A percentile compares a stretch with the other conserved stretches of the same genome.
Conservation (phyloP, 768 basidiomycete genomes). For the Daedaleopsis sinensis region DNA sequence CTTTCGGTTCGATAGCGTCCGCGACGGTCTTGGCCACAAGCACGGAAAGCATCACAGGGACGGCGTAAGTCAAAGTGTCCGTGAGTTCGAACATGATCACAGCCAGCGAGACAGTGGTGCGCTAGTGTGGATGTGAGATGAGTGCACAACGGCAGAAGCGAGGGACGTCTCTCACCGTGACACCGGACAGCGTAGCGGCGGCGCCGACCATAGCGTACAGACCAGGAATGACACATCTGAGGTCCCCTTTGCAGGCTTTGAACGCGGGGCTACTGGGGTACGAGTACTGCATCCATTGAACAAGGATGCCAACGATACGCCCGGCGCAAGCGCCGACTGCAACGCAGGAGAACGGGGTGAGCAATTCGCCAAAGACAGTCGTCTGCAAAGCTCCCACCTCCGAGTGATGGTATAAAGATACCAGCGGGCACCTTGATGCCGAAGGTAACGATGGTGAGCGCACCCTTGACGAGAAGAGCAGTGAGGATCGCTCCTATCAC, state of each 20-base stretch:
- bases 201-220: conserved; percentile 97
- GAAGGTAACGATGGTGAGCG: conserved; percentile 85
- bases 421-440: conserved; percentile 92
- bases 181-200: conserved; percentile 92
- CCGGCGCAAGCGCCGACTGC: conserved; percentile 91
- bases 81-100: conserved; percentile 98
- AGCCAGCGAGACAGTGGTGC: conserved; percentile 90
- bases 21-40: conserved; percentile 91
- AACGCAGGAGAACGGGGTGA: not conserved
- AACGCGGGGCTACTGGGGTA: conserved; percentile 68
- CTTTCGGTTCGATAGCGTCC: conserved; percentile 87
- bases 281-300: conserved; percentile 75
- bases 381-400: conserved; percentile 30
- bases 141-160: conserved; percentile 4
- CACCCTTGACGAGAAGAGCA: conserved; percentile 81
- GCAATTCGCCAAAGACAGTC: too few relatives aligned
- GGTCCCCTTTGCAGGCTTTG: conserved; percentile 60
- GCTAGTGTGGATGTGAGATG: conserved; percentile 39
- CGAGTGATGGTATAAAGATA: conserved; percentile 95
- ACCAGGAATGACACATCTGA: conserved; percentile 84
- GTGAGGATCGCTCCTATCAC: conserved; percentile 68
- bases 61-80: conserved; percentile 88
- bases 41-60: conserved; percentile 86
- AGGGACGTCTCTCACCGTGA: conserved; percentile 68
- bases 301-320: conserved; percentile 76